Base-by-base conservation (phyloP, 192 early-diverging fungal species). In the Umbelopsis ramanniana region DNA sequence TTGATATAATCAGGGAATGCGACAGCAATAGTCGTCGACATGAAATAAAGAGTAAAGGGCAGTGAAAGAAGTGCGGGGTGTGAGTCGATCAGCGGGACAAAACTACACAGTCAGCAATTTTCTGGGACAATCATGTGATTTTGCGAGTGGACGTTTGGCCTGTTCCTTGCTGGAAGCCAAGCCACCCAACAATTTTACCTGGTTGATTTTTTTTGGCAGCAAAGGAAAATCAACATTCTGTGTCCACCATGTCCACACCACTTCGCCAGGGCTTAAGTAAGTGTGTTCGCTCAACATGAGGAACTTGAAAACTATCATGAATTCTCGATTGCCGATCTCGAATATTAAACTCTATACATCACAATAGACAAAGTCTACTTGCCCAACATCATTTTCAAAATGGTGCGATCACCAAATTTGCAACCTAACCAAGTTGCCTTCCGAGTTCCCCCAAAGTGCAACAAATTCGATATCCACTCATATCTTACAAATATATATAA, bases 401-500 rank as follows among this genome's bases (percentile, higher is more conserved):
- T 97, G 46, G 89, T 95, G 5, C 88, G 92, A 15, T 82, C 87
- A 71, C 91, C 89, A 69, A 85, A 86, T 21, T 87, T 96, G 6
- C 89, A 87, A 68, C 88, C 89, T 38, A 94, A 96, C 79, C 94
- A 95, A 76, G 93, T 91, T 24, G 95, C 94, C 29, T 98, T 98
- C 88, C 89, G 92, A 24, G 90, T 95, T 5, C 97, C 97, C 33
- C 91, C 91, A 29, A 84, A 88, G 33, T 81, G 93, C 72, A 98
- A 97, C 91, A 98, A 98, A 83, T 86, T 98, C 47, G 97, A 98
- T 77, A 94, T 98, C 76, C 85, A 87, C 48, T 89, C 91, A 66
- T 94, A 95, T 72, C 89, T 98, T 26, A 79, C 87, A 60, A 87
- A 93, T 69, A 89, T 97, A 35, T 98, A 98, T 80, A 84, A 89